A percentile compares a stretch with the other conserved stretches of the same genome.
Evolutionary conservation across 257 asterid genomes (phyloP).

Genomic region (Ophiorrhiza pumila): DNA sequence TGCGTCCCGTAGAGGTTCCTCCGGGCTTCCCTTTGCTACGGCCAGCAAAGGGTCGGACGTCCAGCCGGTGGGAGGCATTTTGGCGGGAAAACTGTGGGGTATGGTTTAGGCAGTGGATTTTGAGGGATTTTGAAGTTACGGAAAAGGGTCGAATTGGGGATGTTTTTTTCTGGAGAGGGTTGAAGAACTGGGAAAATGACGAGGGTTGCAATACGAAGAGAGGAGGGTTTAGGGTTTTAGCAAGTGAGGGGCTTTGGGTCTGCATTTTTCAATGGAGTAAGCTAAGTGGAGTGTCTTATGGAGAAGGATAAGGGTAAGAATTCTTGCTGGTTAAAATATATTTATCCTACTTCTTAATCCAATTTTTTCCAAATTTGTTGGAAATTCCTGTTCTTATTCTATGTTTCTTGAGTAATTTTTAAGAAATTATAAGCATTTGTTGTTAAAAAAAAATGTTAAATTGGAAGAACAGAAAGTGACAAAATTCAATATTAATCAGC

Average conservation of each 20-base stretch:
- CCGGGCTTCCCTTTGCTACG: slow-evolving; percentile 73
- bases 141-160: slow-evolving; percentile 17
- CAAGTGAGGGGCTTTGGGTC: slow-evolving; percentile 37
- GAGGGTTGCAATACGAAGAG: slow-evolving; percentile 13
- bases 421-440: too few relatives aligned
- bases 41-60: slow-evolving; percentile 68
- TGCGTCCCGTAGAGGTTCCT: slow-evolving; percentile 51
- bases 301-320: neutral
- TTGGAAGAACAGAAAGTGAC: too few relatives aligned
- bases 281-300: neutral
- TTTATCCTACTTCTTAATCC: too few relatives aligned
- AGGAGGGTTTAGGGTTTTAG: slow-evolving; percentile 61
- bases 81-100: slow-evolving; percentile 14
- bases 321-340: too few relatives aligned
- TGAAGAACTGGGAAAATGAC: slow-evolving; percentile 29
- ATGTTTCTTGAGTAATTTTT: too few relatives aligned
- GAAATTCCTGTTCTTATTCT: too few relatives aligned
- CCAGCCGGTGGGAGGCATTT: slow-evolving; percentile 39
- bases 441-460: too few relatives aligned
- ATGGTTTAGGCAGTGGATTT: slow-evolving; percentile 23
- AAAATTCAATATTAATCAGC: too few relatives aligned
- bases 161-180: slow-evolving; percentile 39
- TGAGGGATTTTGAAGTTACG: slow-evolving; percentile 24
- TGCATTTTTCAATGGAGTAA: slow-evolving; percentile 36
- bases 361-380: too few relatives aligned